Evolutionary conservation across 1,139 yeast genomes (phyloP), one percentile per base, ranked within the genome.

Genomic region (Candida tunisiensis): DNA sequence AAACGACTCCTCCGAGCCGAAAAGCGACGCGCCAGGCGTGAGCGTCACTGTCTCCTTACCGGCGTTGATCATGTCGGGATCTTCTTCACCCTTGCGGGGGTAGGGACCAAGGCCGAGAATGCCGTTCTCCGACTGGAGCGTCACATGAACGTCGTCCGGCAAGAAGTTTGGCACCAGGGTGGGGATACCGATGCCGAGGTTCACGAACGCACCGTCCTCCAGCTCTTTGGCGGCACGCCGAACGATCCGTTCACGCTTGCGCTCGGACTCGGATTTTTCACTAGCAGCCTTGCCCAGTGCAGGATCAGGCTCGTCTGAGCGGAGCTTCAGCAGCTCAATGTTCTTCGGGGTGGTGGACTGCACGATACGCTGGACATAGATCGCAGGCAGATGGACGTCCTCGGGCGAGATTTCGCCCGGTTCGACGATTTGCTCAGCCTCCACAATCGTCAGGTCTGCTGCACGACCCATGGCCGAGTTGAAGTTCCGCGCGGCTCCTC

Each of bases 1-100:
- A 38, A 63, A 63, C 6, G 65, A 58, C 38, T 61, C 67, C 34
- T 61, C 68, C 3, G 66, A 60, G 3, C 66, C 65, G 36, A 62
- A 62, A 17, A 62, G 40, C 1, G 68, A 55, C 2, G 64, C 64
- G 16, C 69, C 69, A 9, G 53, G 47, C 3, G 45, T 42, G 28
- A 63, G 43, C 2, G 69, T 62, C 16, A 60, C 64, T 3, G 68
- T 59, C 45, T 62, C 69, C 36, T 63, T 63, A 20, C 69, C 69
- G 16, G 69, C 68, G 36, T 62, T 62, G 33, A 62, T 60, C 36
- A 59, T 33, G 34, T 62, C 69, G 5, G 68, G 53, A 34, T 61
- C 65, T 28, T 56, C 65, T 36, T 59, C 45, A 11, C 61, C 65
- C 27, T 40, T 40, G 15, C 41, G 35, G 10, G 69, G 69, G 41